Conservation (phyloP, 305 asterid genomes). For the Caryopteris hybrid region DNA sequence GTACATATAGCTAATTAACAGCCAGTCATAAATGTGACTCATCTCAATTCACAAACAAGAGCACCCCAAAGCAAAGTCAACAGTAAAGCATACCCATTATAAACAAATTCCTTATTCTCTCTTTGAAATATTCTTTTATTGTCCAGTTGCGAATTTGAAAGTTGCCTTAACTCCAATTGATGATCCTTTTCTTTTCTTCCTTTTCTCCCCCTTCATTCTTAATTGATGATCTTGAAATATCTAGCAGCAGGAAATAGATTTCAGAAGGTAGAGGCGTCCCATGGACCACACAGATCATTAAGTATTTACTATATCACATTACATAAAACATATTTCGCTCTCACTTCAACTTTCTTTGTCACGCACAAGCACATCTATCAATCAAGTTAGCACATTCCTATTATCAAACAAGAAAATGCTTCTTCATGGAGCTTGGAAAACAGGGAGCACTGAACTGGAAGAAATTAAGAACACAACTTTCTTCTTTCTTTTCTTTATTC, state of each 20-base stretch:
- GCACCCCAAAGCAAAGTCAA: not conserved
- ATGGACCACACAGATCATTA: not conserved
- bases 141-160: too few relatives aligned
- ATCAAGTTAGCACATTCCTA: not conserved
- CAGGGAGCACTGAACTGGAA: not conserved
- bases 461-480: not conserved
- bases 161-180: too few relatives aligned
- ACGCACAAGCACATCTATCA: not conserved
- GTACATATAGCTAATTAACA: not conserved
- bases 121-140: too few relatives aligned
- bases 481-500: not conserved
- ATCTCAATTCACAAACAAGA: not conserved
- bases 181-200: too few relatives aligned
- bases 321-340: not conserved
- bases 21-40: not conserved
- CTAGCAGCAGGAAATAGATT: not conserved
- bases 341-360: not conserved
- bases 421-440: not conserved
- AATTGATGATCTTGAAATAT: not conserved
- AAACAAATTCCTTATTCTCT: not conserved
- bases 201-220: too few relatives aligned
- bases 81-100: not conserved
- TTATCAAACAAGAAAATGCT: not conserved
- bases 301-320: not conserved
- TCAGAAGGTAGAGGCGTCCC: not conserved